Base-by-base conservation (phyloP, 768 basidiomycete species). In the Tulasnella sp. region DNA sequence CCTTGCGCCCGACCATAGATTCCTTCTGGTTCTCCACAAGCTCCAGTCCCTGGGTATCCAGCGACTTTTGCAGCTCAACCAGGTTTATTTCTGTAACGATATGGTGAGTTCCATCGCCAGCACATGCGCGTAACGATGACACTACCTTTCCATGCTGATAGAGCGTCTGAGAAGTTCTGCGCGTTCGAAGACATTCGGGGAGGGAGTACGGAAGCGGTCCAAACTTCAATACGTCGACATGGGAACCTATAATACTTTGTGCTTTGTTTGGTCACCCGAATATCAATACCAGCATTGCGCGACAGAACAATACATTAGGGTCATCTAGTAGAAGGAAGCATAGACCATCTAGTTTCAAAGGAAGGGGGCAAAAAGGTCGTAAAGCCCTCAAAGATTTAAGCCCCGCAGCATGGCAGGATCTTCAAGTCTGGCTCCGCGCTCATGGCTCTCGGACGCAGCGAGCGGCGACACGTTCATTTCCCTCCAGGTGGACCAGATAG, bases 1-100 rank as follows among this genome's bases (percentile, higher is more conserved):
- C 86, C 71, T 97, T 99, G 44, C 96, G 80, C 9, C 92, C 92
- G 2, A 99, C 77, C 46, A 97, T 78, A 64, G 87, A 91, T 74
- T 98, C 94, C 74, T 97, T 99, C 76, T 97, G 93, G 73, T 93
- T 93, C 76, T 98, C 92, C 21, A 99, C 93, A 12, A 99, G 78
- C 71, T 98, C 93, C 31, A 97, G 78, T 3, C 92, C 93, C 62
- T 97, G 94, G 4, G 79, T 75, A 72, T 98, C 93, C 50, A 99
- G 80, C 3, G 83, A 85, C 74, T 91, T 93, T 73, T 98, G 94
- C 25, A 98, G 76, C 63, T 96, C 91, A 19, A 82, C 73, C 52
- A 99, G 79, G 70, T 88, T 85, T 66, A 99, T 87, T 63, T 83
- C 92, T 96, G 64, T 10, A 12, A 19, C 21, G 10, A 24, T 22